Base-by-base conservation (phyloP, 2,329 filamentous ascomycete genomes). In the Cercospora beticola region DNA sequence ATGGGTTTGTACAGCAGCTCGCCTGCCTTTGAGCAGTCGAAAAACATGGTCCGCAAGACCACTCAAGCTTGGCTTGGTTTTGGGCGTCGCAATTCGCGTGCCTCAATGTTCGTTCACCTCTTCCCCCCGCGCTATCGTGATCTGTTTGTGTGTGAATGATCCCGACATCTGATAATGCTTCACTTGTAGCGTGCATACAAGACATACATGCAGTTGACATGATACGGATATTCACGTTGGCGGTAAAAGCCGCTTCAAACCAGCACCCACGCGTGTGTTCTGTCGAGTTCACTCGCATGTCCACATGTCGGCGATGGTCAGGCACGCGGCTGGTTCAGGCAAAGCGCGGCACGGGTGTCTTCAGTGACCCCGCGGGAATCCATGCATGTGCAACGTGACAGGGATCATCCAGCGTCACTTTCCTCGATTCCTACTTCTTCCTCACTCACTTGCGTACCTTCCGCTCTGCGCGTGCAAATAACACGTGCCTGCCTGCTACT, bases 61-160 rank as follows among this genome's bases (percentile, higher is more conserved):
- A 57, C 62, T 65, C 62, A 65, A 65, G 62, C 62, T 46, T 65
- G 6, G 62, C 62, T 65, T 65, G 62, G 62, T 58, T 65, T 65
- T 65, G 62, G 62, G 62, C 62, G 36, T 65, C 62, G 62, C 62
- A 49, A 18, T 57, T 33, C 49, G 62, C 62, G 62, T 65, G 62
- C 62, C 62, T 65, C 52, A 65, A 65, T 16, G 28, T 36, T 59
- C 28, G 14, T 12, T 8, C 49, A 10, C 49, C 49, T 12, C 59
- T n/a, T n/a, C n/a, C n/a, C n/a, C n/a, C n/a, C 33, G 14, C 18
- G 10, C 14, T 12, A 56, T 14, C 4, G 49, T 56, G 49, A 56
- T 33, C 12, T 33, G 4, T 33, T 4, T 14, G 31, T 33, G 31
- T 33, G 31, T 33, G 31, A 33, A 33, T 33, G 5, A 33, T 33